phyloP scores from a whole-genome alignment of 208 protist genomes.

The Crithidia fasciculata region DNA sequence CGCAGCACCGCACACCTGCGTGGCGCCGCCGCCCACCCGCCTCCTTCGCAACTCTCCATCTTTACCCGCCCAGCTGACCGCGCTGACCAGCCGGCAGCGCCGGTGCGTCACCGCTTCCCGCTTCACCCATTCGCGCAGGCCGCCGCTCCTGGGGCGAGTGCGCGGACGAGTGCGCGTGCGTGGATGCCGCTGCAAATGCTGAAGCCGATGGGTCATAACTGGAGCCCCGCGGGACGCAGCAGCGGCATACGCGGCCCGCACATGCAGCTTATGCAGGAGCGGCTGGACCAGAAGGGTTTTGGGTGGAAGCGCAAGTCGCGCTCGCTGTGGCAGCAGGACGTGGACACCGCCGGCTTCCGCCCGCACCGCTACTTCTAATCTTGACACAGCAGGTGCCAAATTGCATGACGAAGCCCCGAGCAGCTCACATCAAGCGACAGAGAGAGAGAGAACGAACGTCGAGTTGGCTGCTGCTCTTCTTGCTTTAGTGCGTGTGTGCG shows the following conservation, averaged over 20 bases:
- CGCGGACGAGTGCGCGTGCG: too few species aligned
- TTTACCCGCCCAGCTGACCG: conserved; percentile 65
- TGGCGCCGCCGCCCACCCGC: conserved; percentile 64
- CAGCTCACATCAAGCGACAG: conserved; percentile 6
- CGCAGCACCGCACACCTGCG: conserved; percentile 36
- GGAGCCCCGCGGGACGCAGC: conserved; percentile 59
- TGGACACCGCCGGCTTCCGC: conserved; percentile 81
- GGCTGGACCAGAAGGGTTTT: conserved; percentile 85
- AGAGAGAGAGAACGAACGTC: too few species aligned
- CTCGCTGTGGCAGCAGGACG: conserved; percentile 88
- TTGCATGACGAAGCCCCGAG: too few species aligned
- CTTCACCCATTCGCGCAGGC: conserved; percentile 15
- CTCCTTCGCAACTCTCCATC: conserved; percentile 62
- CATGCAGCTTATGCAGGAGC: conserved; percentile 83
- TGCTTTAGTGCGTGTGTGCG: not conserved
- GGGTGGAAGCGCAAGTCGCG: conserved; percentile 89
- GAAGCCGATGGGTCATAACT: conserved; percentile 77
- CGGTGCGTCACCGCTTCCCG: conserved; percentile 6
- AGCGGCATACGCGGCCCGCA: conserved; percentile 63
- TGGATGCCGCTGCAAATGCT: conserved; percentile 77
- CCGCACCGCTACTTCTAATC: conserved; percentile 83
- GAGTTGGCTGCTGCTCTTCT: not conserved
- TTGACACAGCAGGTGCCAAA: not conserved
- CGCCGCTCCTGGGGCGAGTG: not conserved
- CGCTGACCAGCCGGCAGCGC: not conserved